A percentile compares a stretch with the other conserved stretches of the same genome.
phyloP scores from a whole-genome alignment of 2,329 filamentous ascomycete species.

The Pseudopyrenochaeta lycopersici region DNA sequence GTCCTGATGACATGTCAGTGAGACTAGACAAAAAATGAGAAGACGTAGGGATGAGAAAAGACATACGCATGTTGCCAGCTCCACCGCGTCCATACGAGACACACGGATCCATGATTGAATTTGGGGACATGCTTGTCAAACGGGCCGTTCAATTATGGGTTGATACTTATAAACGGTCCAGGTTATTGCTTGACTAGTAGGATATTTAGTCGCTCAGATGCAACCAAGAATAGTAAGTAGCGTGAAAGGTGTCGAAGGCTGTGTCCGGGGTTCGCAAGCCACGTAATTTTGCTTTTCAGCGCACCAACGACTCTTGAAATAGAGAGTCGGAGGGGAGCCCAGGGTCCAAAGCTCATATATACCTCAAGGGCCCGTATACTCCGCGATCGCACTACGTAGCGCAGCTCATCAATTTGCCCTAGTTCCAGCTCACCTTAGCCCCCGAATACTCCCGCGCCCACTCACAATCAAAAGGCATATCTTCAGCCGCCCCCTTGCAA shows the following conservation, averaged over 20 bases:
- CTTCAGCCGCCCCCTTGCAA: neutral
- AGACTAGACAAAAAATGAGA: neutral
- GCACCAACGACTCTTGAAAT: no score
- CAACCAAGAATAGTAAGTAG: neutral
- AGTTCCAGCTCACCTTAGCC: neutral
- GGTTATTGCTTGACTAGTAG: no score
- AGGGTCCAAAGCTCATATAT: no score
- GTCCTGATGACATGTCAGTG: slow-evolving; percentile 2
- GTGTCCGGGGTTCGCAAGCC: slow-evolving; percentile 1
- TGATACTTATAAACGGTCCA: no score
- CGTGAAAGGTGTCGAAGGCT: neutral
- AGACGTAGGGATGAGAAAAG: neutral
- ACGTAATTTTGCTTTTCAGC: neutral
- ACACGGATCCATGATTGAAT: slow-evolving; percentile 3
- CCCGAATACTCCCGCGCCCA: neutral
- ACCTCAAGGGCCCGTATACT: neutral
- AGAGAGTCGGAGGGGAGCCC: no score
- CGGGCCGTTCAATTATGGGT: no score
- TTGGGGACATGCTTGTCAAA: slow-evolving; percentile 1
- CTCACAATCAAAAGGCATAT: neutral
- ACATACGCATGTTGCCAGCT: slow-evolving; percentile 22
- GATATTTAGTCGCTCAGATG: neutral
- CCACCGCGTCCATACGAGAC: slow-evolving; percentile 20
- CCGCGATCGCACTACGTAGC: neutral
- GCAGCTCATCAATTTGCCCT: neutral